Evolutionary conservation across 768 basidiomycete species (phyloP).

Genomic region (Bullera alba): DNA sequence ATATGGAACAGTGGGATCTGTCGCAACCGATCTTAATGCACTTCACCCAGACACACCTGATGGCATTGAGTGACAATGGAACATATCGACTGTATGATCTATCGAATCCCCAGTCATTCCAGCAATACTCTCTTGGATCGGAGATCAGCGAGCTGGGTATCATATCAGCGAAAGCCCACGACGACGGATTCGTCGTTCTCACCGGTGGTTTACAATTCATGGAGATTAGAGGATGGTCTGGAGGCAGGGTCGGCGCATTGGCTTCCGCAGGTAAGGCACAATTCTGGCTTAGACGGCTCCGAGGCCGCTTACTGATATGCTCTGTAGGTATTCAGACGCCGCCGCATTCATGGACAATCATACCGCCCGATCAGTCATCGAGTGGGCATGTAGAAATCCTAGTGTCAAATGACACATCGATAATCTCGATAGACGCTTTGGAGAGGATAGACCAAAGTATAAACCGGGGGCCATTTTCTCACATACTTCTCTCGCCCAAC

Average conservation of each 20-base stretch:
- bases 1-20: slow-evolving; percentile 68
- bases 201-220: slow-evolving; percentile 67
- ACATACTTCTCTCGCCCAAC: slow-evolving; percentile 83
- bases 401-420: slow-evolving; percentile 69
- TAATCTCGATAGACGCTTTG: slow-evolving; percentile 78
- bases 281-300: no score
- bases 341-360: slow-evolving; percentile 76
- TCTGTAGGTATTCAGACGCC: slow-evolving; percentile 63
- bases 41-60: slow-evolving; percentile 50
- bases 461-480: slow-evolving; percentile 78
- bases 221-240: slow-evolving; percentile 86
- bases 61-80: slow-evolving; percentile 85
- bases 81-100: slow-evolving; percentile 69
- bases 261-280: slow-evolving; percentile 62
- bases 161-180: slow-evolving; percentile 76
- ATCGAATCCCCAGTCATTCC: slow-evolving; percentile 63
- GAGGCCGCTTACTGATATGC: background rate
- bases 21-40: slow-evolving; percentile 59
- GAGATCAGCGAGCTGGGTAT: slow-evolving; percentile 75
- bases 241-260: slow-evolving; percentile 62
- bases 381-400: slow-evolving; percentile 86
- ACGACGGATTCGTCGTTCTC: slow-evolving; percentile 77
- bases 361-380: slow-evolving; percentile 81
- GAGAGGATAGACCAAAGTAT: slow-evolving; percentile 78
- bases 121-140: slow-evolving; percentile 72